Evolutionary conservation across 106 monocot genomes (phyloP).

Genomic region (Dioscorea dumetorum): DNA sequence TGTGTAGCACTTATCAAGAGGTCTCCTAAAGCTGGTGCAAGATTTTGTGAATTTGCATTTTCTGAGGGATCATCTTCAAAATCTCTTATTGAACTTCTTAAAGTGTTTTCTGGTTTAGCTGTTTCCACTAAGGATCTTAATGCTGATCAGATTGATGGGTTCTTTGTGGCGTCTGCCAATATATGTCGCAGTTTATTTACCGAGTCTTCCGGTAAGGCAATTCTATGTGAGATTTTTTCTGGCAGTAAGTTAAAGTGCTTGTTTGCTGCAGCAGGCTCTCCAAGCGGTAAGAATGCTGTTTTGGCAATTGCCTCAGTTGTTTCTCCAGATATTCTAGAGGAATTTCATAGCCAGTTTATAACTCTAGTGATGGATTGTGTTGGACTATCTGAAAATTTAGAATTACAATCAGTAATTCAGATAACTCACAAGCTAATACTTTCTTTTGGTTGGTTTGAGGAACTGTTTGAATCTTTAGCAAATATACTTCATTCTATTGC

Average conservation of each 20-base stretch:
- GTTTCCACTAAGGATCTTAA: slow-evolving; percentile 39
- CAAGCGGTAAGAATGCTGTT: slow-evolving; percentile 46
- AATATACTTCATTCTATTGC: slow-evolving; percentile 36
- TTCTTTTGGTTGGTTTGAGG: slow-evolving; percentile 48
- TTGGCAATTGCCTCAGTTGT: slow-evolving; percentile 47
- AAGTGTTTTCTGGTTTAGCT: slow-evolving; percentile 29
- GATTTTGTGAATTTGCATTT: slow-evolving; percentile 89
- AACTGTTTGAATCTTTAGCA: slow-evolving; percentile 51
- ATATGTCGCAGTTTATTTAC: slow-evolving; percentile 43
- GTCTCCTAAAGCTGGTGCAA: slow-evolving; percentile 75
- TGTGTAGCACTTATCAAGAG: slow-evolving; percentile 76
- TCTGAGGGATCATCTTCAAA: slow-evolving; percentile 67
- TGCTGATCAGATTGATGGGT: slow-evolving; percentile 55
- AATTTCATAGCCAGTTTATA: slow-evolving; percentile 45
- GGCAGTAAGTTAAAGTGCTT: slow-evolving; percentile 45
- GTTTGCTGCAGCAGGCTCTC: slow-evolving; percentile 44
- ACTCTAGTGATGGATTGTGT: slow-evolving; percentile 27
- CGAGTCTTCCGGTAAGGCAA: slow-evolving; percentile 31
- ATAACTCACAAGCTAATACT: slow-evolving; percentile 60
- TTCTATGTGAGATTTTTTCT: slow-evolving; percentile 46
- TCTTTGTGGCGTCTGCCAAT: slow-evolving; percentile 65
- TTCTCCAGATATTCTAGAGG: slow-evolving; percentile 40
- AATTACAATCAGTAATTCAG: slow-evolving; percentile 39
- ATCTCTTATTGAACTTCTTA: slow-evolving; percentile 72
- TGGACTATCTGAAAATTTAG: slow-evolving; percentile 44